phyloP scores from a whole-genome alignment of 2,329 filamentous ascomycete species.

The Pseudocercospora pini-densiflorae region DNA sequence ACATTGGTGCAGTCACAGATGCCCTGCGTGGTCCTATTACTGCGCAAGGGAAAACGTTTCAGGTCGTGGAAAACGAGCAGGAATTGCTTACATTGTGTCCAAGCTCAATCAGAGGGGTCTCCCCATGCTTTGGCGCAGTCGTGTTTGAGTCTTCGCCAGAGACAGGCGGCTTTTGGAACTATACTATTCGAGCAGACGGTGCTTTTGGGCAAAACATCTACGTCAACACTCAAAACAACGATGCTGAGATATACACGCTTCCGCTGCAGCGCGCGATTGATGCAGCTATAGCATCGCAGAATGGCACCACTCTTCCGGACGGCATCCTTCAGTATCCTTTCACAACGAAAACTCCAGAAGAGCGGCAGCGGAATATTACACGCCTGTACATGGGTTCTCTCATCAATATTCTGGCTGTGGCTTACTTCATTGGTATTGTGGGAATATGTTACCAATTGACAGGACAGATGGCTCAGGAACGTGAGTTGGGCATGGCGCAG shows the following conservation, averaged over 20 bases:
- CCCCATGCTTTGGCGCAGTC: constrained; percentile 73
- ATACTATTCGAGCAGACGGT: constrained; percentile 78
- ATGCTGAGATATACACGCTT: constrained; percentile 75
- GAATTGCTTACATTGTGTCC: constrained; percentile 67
- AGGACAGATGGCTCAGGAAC: constrained; percentile 81
- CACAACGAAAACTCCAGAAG: constrained; percentile 70
- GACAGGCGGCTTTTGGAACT: constrained; percentile 74
- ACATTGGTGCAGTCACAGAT: constrained; percentile 73
- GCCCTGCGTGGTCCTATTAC: constrained; percentile 63
- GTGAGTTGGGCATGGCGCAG: constrained; percentile 85
- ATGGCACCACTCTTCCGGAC: constrained; percentile 47
- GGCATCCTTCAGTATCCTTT: constrained; percentile 71
- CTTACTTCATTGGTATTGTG: constrained; percentile 78
- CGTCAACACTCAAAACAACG: constrained; percentile 68
- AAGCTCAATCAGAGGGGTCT: constrained; percentile 62
- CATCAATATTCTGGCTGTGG: constrained; percentile 75
- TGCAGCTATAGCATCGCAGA: constrained; percentile 66
- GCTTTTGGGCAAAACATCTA: constrained; percentile 69
- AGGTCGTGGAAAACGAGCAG: constrained; percentile 59
- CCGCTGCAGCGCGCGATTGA: constrained; percentile 83
- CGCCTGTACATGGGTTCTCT: constrained; percentile 73
- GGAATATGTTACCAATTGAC: constrained; percentile 86
- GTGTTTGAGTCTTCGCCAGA: constrained; percentile 80
- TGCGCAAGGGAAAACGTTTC: constrained; percentile 59
- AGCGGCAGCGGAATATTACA: constrained; percentile 69